Base-by-base conservation (phyloP, 2,329 filamentous ascomycete genomes). In the Phaeosphaeria sp. region DNA sequence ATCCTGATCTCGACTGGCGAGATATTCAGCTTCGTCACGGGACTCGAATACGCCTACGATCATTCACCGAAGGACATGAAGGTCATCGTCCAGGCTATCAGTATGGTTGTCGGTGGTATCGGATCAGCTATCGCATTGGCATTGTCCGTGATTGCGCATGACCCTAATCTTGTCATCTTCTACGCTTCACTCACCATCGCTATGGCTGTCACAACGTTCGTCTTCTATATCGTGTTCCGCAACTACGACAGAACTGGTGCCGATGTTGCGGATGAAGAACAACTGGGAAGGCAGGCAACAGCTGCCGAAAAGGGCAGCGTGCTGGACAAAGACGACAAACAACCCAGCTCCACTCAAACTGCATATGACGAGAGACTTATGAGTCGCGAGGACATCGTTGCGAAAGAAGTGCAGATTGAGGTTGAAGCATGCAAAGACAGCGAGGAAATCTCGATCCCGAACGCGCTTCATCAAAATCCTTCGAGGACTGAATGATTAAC, bases 41-140 rank as follows among this genome's bases (percentile, higher is more conserved):
- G 72, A 1, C 74, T 75, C 39, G 80, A 82, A 58, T 82, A 79
- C 52, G 75, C 78, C 0, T 82, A 82, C 62, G 73, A 71, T 41
- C 67, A 80, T 27, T 77, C 80, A 0, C 80, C 81, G 0, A 73
- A 74, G 30, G 70, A 74, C 13, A 82, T 82, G 78, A 76, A 74
- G 41, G 70, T 66, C 3, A 62, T 78, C 13, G 72, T 78, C 2
- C 75, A 78, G 54, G 72, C 75, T 1, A 67, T 77, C 30, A 72
- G 64, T 42, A 65, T 76, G 30, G 60, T 78, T 9, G 64, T 73
- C 1, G 74, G 68, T 6, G 73, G 71, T 1, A 44, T 76, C 4
- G 75, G 73, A 1, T 74, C 72, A 6, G 63, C 63, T 1, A 50
- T 69, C 6, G 75, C 74, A 0, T 66, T 78, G 63, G 69, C 67